These are phyloP conservation scores for Toxoplasma gondii DNA, from an alignment of 169 alveolate genomes.

Conservation along the genomic window DNA sequence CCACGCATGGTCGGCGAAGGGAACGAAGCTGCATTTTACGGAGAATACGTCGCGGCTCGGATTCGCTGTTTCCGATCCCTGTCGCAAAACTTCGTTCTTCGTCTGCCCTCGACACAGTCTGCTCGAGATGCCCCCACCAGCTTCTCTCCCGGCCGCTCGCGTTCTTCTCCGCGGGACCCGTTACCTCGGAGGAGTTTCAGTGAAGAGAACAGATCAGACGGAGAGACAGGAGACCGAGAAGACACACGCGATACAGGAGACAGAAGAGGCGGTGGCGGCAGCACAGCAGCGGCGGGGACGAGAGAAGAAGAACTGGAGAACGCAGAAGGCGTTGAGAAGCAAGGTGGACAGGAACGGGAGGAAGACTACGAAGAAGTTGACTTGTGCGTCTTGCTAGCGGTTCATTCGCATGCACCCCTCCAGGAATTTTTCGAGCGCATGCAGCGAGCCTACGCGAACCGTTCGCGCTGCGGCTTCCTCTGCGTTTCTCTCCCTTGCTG, in stretches of 20 bases:
- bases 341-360: neutral
- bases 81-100: neutral
- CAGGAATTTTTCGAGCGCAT: conserved; percentile 37
- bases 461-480: conserved; percentile 6
- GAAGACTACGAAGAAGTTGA: conserved; percentile 16
- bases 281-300: neutral
- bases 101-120: neutral
- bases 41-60: neutral
- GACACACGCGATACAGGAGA: neutral
- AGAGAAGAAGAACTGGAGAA: neutral
- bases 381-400: conserved; percentile 16
- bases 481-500: conserved; percentile 52
- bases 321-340: neutral
- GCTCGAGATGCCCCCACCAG: neutral
- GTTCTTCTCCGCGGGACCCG: too few relatives aligned
- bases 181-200: too few relatives aligned
- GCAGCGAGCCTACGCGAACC: conserved; percentile 23
- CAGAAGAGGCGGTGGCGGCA: neutral
- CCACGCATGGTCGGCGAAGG: conserved; percentile 36
- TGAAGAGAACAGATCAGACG: too few relatives aligned
- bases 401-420: conserved; percentile 56
- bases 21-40: neutral
- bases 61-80: neutral
- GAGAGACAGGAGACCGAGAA: too few relatives aligned
- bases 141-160: neutral